Percentiles rank a stretch among this genome's conserved stretches.
Evolutionary conservation across 495 filamentous ascomycete genomes (phyloP).

Genomic region (Astrothelium macrocarpum): DNA sequence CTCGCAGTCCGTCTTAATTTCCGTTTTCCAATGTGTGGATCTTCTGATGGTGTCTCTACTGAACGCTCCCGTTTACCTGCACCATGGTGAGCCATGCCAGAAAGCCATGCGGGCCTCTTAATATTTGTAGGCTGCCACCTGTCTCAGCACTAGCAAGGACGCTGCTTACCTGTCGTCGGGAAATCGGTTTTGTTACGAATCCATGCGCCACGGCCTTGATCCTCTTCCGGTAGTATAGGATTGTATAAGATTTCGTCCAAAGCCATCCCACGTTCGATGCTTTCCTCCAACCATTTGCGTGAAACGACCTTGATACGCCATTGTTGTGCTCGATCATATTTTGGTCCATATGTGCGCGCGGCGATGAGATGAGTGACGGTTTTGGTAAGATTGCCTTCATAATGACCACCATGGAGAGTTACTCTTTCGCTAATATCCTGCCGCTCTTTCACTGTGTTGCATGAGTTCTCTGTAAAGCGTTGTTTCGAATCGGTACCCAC

Average conservation of each 20-base stretch:
- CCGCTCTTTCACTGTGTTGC: no score
- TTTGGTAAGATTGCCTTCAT: slow-evolving; percentile 76
- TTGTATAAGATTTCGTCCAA: slow-evolving; percentile 78
- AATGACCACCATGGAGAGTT: slow-evolving; percentile 68
- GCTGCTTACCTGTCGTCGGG: slow-evolving; percentile 14
- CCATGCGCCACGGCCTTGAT: slow-evolving; percentile 75
- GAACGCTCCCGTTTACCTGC: slow-evolving; percentile 39
- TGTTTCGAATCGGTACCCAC: slow-evolving; percentile 39
- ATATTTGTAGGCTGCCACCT: no score
- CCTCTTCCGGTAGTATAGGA: slow-evolving; percentile 52
- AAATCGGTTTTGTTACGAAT: slow-evolving; percentile 24
- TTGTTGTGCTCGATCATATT: slow-evolving; percentile 72
- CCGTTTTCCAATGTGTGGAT: slow-evolving; percentile 41
- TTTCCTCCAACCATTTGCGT: slow-evolving; percentile 76
- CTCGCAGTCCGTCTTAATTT: slow-evolving; percentile 77
- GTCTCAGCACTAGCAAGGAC: no score
- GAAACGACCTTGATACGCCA: slow-evolving; percentile 74
- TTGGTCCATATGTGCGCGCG: slow-evolving; percentile 64
- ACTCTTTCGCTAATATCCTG: slow-evolving; percentile 51
- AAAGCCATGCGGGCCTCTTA: no score
- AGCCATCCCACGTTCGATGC: slow-evolving; percentile 83
- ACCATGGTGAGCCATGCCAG: neutral
- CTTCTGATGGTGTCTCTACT: slow-evolving; percentile 15
- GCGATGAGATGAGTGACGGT: slow-evolving; percentile 82
- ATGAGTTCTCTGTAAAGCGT: neutral